Base-by-base conservation (phyloP, 495 filamentous ascomycete species). In the Penicillium antarcticum region DNA sequence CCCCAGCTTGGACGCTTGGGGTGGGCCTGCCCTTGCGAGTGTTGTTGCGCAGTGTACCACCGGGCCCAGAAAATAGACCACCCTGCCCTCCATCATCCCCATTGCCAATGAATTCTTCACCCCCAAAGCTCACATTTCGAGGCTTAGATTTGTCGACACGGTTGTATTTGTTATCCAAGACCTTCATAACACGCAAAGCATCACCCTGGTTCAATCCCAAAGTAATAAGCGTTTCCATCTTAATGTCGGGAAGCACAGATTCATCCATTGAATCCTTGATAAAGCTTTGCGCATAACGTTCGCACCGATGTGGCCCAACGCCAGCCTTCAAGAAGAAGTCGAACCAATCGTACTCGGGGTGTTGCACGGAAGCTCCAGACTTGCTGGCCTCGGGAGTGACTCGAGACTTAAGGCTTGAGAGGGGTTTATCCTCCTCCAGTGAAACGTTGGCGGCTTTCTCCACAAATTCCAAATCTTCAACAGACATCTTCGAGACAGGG, bases 311-410 rank as follows among this genome's bases (percentile, higher is more conserved):
- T 31, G 89, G 87, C 47, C 88, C 87, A 50, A 97, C 89, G 26
- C 95, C 94, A 63, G 91, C 91, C 48, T 83, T 80, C 18, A 99
- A 74, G 76, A 99, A 99, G 72, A 99, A 97, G 56, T 96, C 89
- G 62, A 97, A 99, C 94, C 94, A 99, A 66, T 99, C 94, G 61
- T 97, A 96, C 37, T 91, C 85, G 57, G 58, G 70, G 57, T 68
- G 66, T 47, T 86, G 75, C 34, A 88, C 71, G 19, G 77, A 74
- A 21, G 79, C 81, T 42, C 83, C 83, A 19, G 78, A 60, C 24
- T 73, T 61, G 61, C 48, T 21, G 38, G 7, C 41, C 43, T 66
- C 50, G 8, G 47, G 53, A 13, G 44, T 36, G 12, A 47, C 51
- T 57, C 66, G 60, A 63, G 54, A 48, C 65, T 52, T 77, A 54